Conservation (phyloP, 495 filamentous ascomycete species). For the Cladorrhinum samala region DNA sequence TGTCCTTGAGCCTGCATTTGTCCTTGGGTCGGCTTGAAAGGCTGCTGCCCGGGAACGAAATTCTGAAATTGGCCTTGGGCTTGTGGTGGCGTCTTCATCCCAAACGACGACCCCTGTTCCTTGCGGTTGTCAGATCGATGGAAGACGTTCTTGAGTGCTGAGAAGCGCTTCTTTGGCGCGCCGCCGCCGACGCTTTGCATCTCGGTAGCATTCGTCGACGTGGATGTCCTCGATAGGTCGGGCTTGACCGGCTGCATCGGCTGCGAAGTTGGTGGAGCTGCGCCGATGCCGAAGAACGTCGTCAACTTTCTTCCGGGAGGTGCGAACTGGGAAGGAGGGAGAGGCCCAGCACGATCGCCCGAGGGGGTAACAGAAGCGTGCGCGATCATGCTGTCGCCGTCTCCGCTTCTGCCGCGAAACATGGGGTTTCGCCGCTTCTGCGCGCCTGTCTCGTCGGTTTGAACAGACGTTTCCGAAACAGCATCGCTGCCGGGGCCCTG, state of each 20-base stretch:
- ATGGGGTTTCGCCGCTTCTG: slow-evolving; percentile 14
- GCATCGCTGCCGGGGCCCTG: slow-evolving; percentile 25
- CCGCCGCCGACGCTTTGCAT: slow-evolving; percentile 8
- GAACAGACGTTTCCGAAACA: slow-evolving; percentile 29
- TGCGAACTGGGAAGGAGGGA: slow-evolving; percentile 16
- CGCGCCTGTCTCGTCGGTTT: slow-evolving; percentile 25
- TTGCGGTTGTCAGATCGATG: slow-evolving; percentile 7
- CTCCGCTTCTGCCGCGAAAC: slow-evolving; percentile 14
- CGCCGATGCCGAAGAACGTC: slow-evolving; percentile 15
- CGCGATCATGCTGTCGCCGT: slow-evolving; percentile 27
- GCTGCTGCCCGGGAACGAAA: too few relatives aligned
- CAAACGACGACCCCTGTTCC: slow-evolving; percentile 4
- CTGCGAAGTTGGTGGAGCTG: not conserved
- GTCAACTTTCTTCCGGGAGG: slow-evolving; percentile 18
- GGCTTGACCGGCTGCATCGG: slow-evolving; percentile 1
- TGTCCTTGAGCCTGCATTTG: too few relatives aligned
- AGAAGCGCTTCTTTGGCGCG: slow-evolving; percentile 32
- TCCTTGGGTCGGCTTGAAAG: too few relatives aligned
- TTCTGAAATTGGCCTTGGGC: slow-evolving; percentile 10
- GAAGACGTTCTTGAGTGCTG: slow-evolving; percentile 25
- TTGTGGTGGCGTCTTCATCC: slow-evolving; percentile 6
- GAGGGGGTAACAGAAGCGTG: slow-evolving; percentile 20
- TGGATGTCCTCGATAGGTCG: slow-evolving; percentile 15
- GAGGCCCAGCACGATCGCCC: slow-evolving; percentile 9
- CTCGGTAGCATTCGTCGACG: slow-evolving; percentile 13